Evolutionary conservation across 1,284 basidiomycete species (phyloP), one percentile per base, ranked within the genome.

Genomic region (Uromyces viciae-fabae): DNA sequence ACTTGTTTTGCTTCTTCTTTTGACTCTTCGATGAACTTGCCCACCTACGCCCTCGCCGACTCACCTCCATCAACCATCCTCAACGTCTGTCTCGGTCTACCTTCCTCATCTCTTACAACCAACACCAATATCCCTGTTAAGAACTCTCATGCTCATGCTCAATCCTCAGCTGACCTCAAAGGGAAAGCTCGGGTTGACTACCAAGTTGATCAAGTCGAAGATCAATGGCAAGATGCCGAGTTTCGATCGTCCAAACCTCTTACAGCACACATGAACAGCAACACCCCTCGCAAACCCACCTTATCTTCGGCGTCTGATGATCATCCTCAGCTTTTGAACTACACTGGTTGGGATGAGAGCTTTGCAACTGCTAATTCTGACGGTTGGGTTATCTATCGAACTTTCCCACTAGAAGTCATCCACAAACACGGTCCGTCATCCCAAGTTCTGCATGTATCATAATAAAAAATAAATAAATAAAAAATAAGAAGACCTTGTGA

Each of bases 381-480:
- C 75, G 94, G 95, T 58, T 97, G 95, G 86, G 92, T 93, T 54
- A 89, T 97, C 38, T 96, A 95, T 88, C 90, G 89, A 81, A 89
- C 91, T 81, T 91, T 89, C 85, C 94, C 95, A 14, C 89, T 96
- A 68, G 88, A 90, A 82, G 88, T 94, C 81, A 87, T 96, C 83
- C 90, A 91, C 84, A 92, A 92, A 87, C 90, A 92, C 88, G 91
- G 94, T 94, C 87, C 83, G 87, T 85, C 36, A 58, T 66, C 11
- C 64, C 62, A n/a, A 52, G 40, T 49, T 5, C 49, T 43, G 17
- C 8, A 11, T 17, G 8, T 9, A 40, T 46, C 0, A 60, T 49
- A 49, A 11, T 49, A 49, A 49, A 22, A 49, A n/a, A n/a, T n/a
- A n/a, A n/a, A n/a, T n/a, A n/a, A n/a, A n/a, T n/a, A n/a, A n/a